Conservation (phyloP, 148 eudicot genomes). For the Rhododendron griersonianum region DNA sequence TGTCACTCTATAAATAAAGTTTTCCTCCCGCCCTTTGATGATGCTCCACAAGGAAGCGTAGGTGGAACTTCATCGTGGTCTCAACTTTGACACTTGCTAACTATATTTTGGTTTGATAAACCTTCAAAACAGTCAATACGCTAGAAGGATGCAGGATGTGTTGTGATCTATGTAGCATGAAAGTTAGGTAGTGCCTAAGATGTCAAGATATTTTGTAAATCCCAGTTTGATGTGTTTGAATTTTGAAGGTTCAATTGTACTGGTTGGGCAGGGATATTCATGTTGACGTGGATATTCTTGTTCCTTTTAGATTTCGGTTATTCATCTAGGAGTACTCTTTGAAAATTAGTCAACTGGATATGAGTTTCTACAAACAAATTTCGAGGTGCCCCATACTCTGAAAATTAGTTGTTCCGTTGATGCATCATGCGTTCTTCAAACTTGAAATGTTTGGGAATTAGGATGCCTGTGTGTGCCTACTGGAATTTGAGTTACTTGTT, state of each 20-base stretch:
- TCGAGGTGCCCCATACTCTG: neutral
- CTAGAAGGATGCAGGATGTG: no score
- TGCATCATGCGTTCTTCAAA: neutral
- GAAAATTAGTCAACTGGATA: neutral
- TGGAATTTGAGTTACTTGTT: neutral
- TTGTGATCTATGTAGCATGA: no score
- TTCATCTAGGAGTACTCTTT: neutral
- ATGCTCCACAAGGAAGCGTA: neutral
- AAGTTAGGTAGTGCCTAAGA: neutral
- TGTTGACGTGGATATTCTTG: neutral
- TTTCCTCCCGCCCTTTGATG: no score
- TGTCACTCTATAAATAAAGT: no score
- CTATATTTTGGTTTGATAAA: neutral
- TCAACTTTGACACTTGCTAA: neutral
- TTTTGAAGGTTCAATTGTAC: neutral
- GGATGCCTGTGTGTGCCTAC: neutral
- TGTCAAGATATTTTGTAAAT: neutral
- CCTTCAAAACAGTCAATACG: neutral
- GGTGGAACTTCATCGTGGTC: neutral
- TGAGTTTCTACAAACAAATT: neutral
- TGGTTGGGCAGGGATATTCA: neutral
- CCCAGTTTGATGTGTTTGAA: neutral
- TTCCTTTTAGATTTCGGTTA: neutral
- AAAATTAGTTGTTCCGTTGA: neutral
- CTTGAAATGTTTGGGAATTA: neutral